Percentiles rank a stretch among this genome's conserved stretches.
phyloP scores from a whole-genome alignment of 345 rosid genomes.

The Dipteronia sinensis region DNA sequence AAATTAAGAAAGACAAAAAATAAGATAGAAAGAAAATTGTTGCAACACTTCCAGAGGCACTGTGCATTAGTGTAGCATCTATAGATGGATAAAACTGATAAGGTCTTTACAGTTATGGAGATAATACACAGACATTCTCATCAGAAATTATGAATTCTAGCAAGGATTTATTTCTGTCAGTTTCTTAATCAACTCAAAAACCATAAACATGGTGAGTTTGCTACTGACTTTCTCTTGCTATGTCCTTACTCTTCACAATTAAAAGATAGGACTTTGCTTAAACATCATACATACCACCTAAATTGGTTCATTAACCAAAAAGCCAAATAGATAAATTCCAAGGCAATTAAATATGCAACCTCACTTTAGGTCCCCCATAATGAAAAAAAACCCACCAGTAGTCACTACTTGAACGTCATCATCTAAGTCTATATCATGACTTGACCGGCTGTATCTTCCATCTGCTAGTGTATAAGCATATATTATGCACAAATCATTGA shows the following conservation, averaged over 20 bases:
- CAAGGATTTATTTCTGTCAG: neutral
- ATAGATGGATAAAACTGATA: neutral
- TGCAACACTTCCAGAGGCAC: neutral
- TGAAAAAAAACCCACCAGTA: constrained; percentile 34
- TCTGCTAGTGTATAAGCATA: constrained; percentile 55
- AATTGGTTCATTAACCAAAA: neutral
- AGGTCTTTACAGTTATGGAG: neutral
- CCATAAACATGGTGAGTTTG: neutral
- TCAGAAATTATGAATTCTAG: neutral
- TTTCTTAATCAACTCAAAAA: constrained; percentile 6
- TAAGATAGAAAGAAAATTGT: neutral
- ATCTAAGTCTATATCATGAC: constrained; percentile 55
- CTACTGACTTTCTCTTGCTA: neutral
- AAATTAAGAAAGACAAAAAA: neutral
- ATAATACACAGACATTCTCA: neutral
- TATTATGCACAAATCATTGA: constrained; percentile 51
- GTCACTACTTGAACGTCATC: constrained; percentile 46
- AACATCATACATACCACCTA: neutral
- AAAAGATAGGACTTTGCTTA: constrained; percentile 7
- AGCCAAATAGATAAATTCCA: neutral
- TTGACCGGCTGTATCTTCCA: constrained; percentile 60
- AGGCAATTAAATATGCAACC: constrained; percentile 11
- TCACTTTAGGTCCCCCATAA: neutral
- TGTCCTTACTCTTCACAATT: neutral
- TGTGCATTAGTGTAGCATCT: neutral